A percentile compares a stretch with the other conserved stretches of the same genome.
Evolutionary conservation across 768 basidiomycete species (phyloP).

Genomic region (Leccinellum albellum): DNA sequence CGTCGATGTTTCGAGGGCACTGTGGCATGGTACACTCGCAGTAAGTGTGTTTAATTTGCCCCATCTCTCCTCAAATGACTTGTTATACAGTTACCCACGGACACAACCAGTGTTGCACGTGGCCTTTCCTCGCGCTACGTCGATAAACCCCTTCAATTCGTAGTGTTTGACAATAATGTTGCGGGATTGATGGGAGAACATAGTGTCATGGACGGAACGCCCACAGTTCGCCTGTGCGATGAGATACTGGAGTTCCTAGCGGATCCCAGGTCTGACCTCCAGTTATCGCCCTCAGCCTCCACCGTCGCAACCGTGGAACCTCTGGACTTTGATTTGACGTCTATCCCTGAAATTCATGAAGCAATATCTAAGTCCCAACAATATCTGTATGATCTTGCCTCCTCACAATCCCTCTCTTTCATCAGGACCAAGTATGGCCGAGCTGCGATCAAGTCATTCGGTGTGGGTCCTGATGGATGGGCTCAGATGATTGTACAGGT

Average conservation of each 20-base stretch:
- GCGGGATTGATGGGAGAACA: conserved; percentile 94
- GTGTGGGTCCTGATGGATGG: conserved; percentile 93
- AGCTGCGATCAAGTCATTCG: conserved; percentile 77
- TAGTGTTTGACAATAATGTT: conserved; percentile 77
- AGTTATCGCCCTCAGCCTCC: conserved; percentile 28
- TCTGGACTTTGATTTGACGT: conserved; percentile 61
- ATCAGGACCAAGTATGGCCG: conserved; percentile 78
- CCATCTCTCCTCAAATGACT: not conserved
- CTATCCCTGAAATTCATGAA: conserved; percentile 24
- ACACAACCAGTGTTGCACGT: conserved; percentile 21
- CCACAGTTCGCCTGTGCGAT: conserved; percentile 70
- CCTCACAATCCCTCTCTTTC: conserved; percentile 61
- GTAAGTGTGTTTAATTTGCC: conserved; percentile 22
- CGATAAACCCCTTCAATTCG: conserved; percentile 86
- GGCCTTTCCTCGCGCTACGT: conserved; percentile 80
- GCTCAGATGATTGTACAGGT: conserved; percentile 90
- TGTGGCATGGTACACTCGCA: conserved; percentile 79
- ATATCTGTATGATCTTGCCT: conserved; percentile 54
- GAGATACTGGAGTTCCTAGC: conserved; percentile 60
- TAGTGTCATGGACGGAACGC: conserved; percentile 88
- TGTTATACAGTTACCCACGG: conserved; percentile 18
- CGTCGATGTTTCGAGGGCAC: conserved; percentile 58
- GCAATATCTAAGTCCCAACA: conserved; percentile 57
- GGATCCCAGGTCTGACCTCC: conserved; percentile 62
- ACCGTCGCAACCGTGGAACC: conserved; percentile 39